phyloP scores from a whole-genome alignment of 345 rosid species.

The Gossypium bickii region DNA sequence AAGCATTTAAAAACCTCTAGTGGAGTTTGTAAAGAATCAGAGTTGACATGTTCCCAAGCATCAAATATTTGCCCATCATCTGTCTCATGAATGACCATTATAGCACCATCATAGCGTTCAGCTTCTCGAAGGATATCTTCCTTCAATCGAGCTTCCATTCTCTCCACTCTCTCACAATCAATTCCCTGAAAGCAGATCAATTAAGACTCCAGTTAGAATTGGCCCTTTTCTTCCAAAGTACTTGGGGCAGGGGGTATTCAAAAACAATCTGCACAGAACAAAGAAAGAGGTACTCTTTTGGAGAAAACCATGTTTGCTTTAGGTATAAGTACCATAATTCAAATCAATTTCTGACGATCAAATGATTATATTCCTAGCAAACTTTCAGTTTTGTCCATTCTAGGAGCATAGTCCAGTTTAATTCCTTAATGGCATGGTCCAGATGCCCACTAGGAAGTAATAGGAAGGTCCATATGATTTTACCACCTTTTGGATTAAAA shows the following conservation, averaged over 20 bases:
- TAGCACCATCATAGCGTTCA: constrained; percentile 72
- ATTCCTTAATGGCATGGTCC: constrained; percentile 5
- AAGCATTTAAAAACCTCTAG: constrained; percentile 86
- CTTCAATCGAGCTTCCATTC: constrained; percentile 95
- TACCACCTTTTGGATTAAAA: background rate
- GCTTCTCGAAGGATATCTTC: constrained; percentile 96
- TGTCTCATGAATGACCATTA: constrained; percentile 97
- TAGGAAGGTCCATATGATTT: background rate
- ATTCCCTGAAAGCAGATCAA: constrained; percentile 61
- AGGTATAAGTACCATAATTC: background rate
- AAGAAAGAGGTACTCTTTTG: background rate
- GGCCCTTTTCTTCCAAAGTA: background rate
- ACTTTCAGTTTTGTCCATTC: background rate
- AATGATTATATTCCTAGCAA: background rate
- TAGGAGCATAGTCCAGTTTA: background rate
- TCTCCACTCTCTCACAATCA: constrained; percentile 88
- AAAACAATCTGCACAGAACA: background rate
- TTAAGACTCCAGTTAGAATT: constrained; percentile 18
- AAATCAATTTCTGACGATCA: background rate
- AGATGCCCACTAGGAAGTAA: background rate
- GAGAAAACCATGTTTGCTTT: background rate
- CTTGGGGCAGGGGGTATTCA: background rate
- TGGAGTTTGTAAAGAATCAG: constrained; percentile 82
- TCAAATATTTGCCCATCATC: constrained; percentile 75
- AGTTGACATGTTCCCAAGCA: constrained; percentile 86